Base-by-base conservation (phyloP, 1,284 basidiomycete genomes). In the Irpex sp. region DNA sequence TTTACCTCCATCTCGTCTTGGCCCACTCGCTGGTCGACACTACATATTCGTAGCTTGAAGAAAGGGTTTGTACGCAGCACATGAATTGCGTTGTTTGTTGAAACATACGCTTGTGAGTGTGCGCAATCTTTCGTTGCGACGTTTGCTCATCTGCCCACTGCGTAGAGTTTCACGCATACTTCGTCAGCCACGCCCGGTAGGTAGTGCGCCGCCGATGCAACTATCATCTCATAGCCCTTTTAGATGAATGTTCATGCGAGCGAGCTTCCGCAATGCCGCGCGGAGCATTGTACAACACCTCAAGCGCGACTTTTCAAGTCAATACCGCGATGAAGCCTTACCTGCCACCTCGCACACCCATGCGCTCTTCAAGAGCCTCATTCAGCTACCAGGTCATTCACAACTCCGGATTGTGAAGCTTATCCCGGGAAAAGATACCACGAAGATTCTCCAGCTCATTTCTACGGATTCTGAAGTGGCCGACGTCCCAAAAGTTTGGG, bases 221-320 rank as follows among this genome's bases (percentile, higher is more conserved):
- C 19, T 55, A 13, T 43, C 21, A 35, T 33, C 19, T n/a, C 43
- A 33, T 36, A 54, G n/a, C 21, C n/a, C 26, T 3, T 55, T 31
- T 21, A 55, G 53, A 55, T 55, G 53, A 31, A 55, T 55, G 53
- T 55, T 55, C 8, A 35, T 55, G 53, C 13, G 53, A 55, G 53
- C 53, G 11, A 33, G 33, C 33, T 31, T 55, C 33, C 53, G 53
- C 33, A 35, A 13, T 35, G 17, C 13, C 7, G 33, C 53, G 53
- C 53, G 53, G 33, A 55, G 3, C 33, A 8, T 35, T 21, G 13
- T 9, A 9, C 53, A 13, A 33, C 33, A 26, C 9, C 9, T 55
- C 33, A 31, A 35, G 33, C 53, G 53, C 53, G 8, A 35, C n/a
- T 8, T 35, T 8, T 35, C 21, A 3, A 2, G 53, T 9, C n/a